These are phyloP conservation scores for Eimeria mitis DNA, from an alignment of 169 alveolate genomes.

Conservation along the genomic window DNA sequence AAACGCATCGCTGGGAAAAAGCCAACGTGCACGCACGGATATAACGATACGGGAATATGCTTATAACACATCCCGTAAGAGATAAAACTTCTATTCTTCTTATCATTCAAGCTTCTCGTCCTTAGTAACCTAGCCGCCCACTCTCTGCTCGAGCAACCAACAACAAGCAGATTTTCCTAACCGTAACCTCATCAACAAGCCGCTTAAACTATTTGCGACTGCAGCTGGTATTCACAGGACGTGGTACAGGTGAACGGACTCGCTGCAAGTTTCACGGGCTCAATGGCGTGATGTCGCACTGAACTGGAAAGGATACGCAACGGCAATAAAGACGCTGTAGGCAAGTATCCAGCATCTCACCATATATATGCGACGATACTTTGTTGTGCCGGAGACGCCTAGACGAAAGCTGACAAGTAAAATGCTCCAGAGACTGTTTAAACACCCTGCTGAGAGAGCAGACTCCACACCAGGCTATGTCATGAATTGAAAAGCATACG, in stretches of 20 bases:
- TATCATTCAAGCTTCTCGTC: not conserved
- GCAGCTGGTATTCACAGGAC: not conserved
- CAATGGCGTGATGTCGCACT: not conserved
- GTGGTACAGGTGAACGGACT: not conserved
- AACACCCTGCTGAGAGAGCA: not conserved
- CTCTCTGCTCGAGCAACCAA: not conserved
- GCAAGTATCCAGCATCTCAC: not conserved
- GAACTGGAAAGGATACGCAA: not conserved
- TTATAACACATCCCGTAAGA: not conserved
- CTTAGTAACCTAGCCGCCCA: not conserved
- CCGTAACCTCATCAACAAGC: not conserved
- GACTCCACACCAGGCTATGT: not conserved
- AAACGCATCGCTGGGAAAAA: not conserved
- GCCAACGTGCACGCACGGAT: not conserved
- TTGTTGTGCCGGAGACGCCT: not conserved
- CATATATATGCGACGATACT: too few relatives aligned
- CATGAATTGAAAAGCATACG: not conserved
- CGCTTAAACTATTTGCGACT: not conserved
- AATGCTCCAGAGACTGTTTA: not conserved
- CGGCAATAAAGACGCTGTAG: not conserved
- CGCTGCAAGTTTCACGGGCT: not conserved
- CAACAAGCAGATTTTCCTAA: not conserved
- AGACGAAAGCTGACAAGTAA: not conserved
- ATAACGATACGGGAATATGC: too few relatives aligned
- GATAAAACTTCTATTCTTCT: not conserved